Conservation (phyloP, 2,329 filamentous ascomycete species). For the Sarocladium kiliense region DNA sequence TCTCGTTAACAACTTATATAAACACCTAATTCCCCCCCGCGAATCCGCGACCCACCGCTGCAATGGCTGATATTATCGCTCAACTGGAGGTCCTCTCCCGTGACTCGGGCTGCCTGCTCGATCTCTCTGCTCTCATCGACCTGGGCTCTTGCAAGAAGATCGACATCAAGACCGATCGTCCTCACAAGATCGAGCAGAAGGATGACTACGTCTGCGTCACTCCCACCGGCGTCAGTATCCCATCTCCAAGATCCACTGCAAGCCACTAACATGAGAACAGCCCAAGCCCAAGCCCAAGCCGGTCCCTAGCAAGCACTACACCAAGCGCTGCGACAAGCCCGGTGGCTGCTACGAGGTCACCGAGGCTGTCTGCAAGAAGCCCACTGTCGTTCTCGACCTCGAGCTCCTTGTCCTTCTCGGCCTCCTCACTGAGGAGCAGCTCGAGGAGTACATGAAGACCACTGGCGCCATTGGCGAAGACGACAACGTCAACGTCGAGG, state of each 20-base stretch:
- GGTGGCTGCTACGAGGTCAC: slow-evolving; percentile 14
- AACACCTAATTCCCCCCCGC: slow-evolving; percentile 1
- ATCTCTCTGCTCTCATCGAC: slow-evolving; percentile 17
- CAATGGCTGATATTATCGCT: slow-evolving; percentile 17
- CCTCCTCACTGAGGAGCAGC: slow-evolving; percentile 17
- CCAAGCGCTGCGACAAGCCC: slow-evolving; percentile 6
- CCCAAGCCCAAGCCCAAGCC: slow-evolving; percentile 6
- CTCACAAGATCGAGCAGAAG: slow-evolving; percentile 16
- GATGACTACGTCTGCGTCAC: slow-evolving; percentile 17
- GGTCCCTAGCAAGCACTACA: slow-evolving; percentile 8
- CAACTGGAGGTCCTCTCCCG: slow-evolving; percentile 17
- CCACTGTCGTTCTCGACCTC: slow-evolving; percentile 16
- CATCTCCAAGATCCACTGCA: neutral
- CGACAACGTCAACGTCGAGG: slow-evolving; percentile 10
- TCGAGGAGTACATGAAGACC: slow-evolving; percentile 17
- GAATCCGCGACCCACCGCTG: slow-evolving; percentile 2
- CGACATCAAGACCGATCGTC: slow-evolving; percentile 14
- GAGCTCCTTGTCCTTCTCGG: slow-evolving; percentile 16
- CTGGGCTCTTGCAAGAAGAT: slow-evolving; percentile 17
- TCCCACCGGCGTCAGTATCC: slow-evolving; percentile 11
- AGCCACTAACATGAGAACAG: neutral
- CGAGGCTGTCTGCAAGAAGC: slow-evolving; percentile 17
- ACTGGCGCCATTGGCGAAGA: slow-evolving; percentile 11
- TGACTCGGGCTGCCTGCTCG: slow-evolving; percentile 17
- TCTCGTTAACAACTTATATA: slow-evolving; percentile 11